Conservation (phyloP, 2,329 filamentous ascomycete species). For the Kalaharituber pfeilii region DNA sequence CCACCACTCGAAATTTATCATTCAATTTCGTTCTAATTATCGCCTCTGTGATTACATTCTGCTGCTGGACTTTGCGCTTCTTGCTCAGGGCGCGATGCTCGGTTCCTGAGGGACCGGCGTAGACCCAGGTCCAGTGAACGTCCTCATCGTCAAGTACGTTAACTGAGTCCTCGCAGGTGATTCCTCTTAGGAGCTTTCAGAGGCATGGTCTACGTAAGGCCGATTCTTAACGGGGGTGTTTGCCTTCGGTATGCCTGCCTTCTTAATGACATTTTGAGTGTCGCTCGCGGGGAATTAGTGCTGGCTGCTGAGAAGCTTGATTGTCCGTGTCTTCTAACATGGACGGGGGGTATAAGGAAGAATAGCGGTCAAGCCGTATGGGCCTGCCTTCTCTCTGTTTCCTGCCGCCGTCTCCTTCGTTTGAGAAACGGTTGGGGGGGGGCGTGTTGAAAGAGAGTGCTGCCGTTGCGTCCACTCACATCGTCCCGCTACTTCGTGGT, state of each 20-base stretch:
- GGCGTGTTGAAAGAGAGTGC: too few relatives aligned
- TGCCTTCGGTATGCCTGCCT: neutral
- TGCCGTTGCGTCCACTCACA: too few relatives aligned
- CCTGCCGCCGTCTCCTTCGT: too few relatives aligned
- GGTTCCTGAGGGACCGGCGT: conserved; percentile 26
- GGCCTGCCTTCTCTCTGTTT: too few relatives aligned
- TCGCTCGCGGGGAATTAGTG: too few relatives aligned
- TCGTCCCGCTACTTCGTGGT: too few relatives aligned
- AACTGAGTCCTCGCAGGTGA: conserved; percentile 63
- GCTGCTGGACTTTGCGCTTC: conserved; percentile 13
- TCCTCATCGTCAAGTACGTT: conserved; percentile 66
- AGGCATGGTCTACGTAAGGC: conserved; percentile 32
- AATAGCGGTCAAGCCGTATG: too few relatives aligned
- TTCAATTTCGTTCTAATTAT: conserved; percentile 76
- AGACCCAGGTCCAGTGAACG: conserved; percentile 64
- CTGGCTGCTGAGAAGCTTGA: too few relatives aligned
- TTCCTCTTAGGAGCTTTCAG: conserved; percentile 39
- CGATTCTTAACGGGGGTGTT: conserved; percentile 19
- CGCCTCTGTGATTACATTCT: conserved; percentile 25
- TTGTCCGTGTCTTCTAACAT: too few relatives aligned
- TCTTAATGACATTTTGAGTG: neutral
- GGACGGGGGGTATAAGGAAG: too few relatives aligned
- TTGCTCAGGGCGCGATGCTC: conserved; percentile 5
- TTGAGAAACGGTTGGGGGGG: too few relatives aligned
- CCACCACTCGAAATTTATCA: conserved; percentile 50